Percentiles rank a stretch among this genome's conserved stretches.
Conservation (phyloP, 129 eudicot genomes). For the Helianthus tuberosus region DNA sequence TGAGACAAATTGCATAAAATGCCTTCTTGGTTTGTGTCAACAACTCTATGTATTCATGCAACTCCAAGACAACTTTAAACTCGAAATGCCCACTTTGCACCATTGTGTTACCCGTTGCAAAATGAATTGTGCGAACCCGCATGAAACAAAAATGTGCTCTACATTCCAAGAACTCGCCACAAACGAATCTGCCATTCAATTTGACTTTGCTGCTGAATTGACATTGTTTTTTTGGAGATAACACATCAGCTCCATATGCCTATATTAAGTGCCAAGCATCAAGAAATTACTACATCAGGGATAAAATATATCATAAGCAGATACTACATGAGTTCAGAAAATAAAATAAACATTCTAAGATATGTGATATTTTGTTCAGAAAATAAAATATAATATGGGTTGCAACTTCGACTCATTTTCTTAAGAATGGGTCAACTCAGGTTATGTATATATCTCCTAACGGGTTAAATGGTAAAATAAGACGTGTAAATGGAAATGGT, state of each 20-base stretch:
- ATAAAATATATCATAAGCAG: neutral
- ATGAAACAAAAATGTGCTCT: no score
- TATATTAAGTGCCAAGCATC: conserved; percentile 30
- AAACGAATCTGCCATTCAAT: conserved; percentile 32
- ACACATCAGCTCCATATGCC: conserved; percentile 46
- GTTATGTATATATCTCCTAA: neutral
- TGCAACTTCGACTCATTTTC: neutral
- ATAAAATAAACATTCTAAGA: neutral
- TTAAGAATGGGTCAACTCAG: neutral
- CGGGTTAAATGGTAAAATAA: neutral
- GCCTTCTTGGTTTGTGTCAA: no score
- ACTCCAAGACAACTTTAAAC: no score
- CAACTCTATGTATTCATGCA: no score
- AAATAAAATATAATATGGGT: neutral
- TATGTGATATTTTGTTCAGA: neutral
- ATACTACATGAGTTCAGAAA: neutral
- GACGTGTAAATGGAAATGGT: neutral
- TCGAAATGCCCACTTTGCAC: no score
- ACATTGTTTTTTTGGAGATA: conserved; percentile 46
- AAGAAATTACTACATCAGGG: conserved; percentile 9
- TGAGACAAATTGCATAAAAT: no score
- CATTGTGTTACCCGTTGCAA: no score
- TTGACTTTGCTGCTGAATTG: conserved; percentile 44
- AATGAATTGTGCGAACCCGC: no score
- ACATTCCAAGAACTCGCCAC: no score